These are phyloP conservation scores for Urochloa ruziziensis DNA, from an alignment of 176 grass and related monocot genomes.

Conservation along the genomic window DNA sequence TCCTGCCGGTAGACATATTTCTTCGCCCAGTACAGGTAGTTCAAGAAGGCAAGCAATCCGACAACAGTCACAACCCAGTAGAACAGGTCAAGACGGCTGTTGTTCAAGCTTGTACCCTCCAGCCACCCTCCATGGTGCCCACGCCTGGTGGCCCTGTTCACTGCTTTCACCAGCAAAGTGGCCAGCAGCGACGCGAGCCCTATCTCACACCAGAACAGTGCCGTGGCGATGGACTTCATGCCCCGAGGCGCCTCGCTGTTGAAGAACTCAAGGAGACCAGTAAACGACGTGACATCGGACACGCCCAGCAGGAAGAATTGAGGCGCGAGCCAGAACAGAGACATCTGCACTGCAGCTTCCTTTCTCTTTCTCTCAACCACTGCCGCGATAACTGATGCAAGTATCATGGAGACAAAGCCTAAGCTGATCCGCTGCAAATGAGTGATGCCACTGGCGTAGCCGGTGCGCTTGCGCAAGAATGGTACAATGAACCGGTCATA, in stretches of 20 bases:
- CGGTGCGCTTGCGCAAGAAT: constrained; percentile 34
- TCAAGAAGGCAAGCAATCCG: constrained; percentile 44
- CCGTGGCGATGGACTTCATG: constrained; percentile 60
- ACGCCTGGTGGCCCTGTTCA: constrained; percentile 43
- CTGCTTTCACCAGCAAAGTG: constrained; percentile 38
- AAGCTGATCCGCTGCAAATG: constrained; percentile 38
- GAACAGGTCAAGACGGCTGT: constrained; percentile 63
- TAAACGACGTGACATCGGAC: constrained; percentile 58
- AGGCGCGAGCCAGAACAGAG: constrained; percentile 48
- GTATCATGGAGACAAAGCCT: constrained; percentile 28
- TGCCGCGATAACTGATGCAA: constrained; percentile 26
- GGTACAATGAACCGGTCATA: constrained; percentile 51
- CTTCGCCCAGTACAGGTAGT: constrained; percentile 59
- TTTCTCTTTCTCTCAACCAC: constrained; percentile 43
- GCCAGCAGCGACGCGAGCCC: constrained; percentile 50
- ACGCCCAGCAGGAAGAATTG: constrained; percentile 61
- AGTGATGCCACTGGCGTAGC: constrained; percentile 40
- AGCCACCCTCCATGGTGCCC: constrained; percentile 50
- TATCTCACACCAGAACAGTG: constrained; percentile 54
- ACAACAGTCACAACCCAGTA: constrained; percentile 57
- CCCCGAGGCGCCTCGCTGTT: constrained; percentile 40
- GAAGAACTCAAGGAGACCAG: constrained; percentile 77
- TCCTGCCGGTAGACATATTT: constrained; percentile 49
- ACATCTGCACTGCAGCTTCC: constrained; percentile 39
- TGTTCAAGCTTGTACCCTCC: constrained; percentile 54